Percentiles rank a stretch among this genome's conserved stretches.
Evolutionary conservation across 805 yeast genomes (phyloP).

Genomic region (Zygoascus tannicola): DNA sequence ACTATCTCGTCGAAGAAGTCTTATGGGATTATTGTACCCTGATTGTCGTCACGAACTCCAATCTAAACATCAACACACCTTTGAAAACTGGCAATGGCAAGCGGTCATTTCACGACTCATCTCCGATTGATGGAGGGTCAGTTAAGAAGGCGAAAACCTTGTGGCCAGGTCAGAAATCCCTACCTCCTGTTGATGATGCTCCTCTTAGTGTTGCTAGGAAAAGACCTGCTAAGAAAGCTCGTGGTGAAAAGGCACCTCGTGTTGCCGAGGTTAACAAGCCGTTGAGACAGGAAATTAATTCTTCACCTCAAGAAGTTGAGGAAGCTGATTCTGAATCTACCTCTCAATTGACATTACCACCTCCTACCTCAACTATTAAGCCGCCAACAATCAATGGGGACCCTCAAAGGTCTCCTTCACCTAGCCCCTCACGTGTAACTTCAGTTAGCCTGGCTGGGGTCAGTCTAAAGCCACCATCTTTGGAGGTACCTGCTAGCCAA

Average conservation of each 20-base stretch:
- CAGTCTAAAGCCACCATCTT: constrained; percentile 3
- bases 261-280: not conserved
- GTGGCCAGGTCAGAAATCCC: not conserved
- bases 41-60: not conserved
- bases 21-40: constrained; percentile 44
- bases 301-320: constrained; percentile 2
- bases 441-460: constrained; percentile 2
- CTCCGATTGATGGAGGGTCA: not conserved
- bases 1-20: constrained; percentile 54
- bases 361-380: not conserved
- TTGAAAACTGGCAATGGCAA: not conserved
- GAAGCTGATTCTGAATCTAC: not conserved
- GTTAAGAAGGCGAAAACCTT: not conserved
- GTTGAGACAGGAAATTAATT: not conserved
- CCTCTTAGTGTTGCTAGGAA: not conserved
- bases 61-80: not conserved
- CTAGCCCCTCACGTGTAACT: constrained; percentile 1
- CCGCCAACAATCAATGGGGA: not conserved
- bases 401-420: constrained; percentile 5
- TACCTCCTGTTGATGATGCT: not conserved
- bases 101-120: not conserved
- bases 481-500: constrained; percentile 1
- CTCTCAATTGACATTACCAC: not conserved
- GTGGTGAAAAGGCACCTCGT: not conserved
- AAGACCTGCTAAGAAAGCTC: not conserved